Base-by-base conservation (phyloP, 2,329 filamentous ascomycete genomes). In the Apiospora marii region DNA sequence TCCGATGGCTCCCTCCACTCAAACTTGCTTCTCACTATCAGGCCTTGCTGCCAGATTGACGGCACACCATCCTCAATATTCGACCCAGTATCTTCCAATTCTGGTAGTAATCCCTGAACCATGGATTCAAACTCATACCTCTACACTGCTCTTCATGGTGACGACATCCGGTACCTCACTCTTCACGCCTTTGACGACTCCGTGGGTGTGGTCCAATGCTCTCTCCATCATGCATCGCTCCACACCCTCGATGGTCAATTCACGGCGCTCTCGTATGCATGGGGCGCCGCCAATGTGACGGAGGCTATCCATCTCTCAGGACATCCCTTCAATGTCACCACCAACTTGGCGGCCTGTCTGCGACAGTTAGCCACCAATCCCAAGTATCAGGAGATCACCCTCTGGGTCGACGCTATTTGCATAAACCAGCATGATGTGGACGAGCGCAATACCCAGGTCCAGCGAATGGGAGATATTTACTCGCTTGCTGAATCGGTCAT, bases 381-480 rank as follows among this genome's bases (percentile, higher is more conserved):
- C 0, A 37, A 46, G 2, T 16, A 58, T 2, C 27, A 8, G 10
- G 27, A n/a, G 5, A n/a, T 34, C 13, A 14, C 34, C n/a, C 51
- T 73, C 2, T 73, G 70, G 70, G 67, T 68, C 3, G 67, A 48
- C 67, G 67, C 67, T 10, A 22, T 68, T 5, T 68, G 41, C 41
- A 68, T 73, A 53, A 73, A 72, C 27, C 72, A 72, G 30, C 19
- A n/a, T 3, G 68, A 72, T n/a, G 10, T 48, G 3, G 4, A 61
- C 3, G 72, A 73, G 10, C 67, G 70, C 27, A 72, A 48, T 51
- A 10, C 19, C 8, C 72, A 73, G 16, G 68, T 73, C 2, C 8
- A 7, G 48, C 67, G 58, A 7, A 73, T 73, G 72, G 22, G 44
- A 4, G 44, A 73, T 27, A 73, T 73, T 6, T 73, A 72, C 43